Base-by-base conservation (phyloP, 345 rosid species). In the Salix viminalis region DNA sequence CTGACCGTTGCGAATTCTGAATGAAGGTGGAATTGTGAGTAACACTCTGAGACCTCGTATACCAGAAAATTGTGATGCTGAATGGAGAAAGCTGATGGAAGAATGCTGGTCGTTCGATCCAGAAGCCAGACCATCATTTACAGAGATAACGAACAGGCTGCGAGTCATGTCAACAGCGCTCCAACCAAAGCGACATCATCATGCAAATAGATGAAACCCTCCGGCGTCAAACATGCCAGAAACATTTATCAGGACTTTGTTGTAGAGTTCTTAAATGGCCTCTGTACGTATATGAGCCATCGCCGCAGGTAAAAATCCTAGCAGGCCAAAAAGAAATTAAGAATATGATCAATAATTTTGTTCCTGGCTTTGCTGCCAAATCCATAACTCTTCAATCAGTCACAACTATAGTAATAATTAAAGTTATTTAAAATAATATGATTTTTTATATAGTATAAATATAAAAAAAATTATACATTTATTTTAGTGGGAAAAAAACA, bases 31-130 rank as follows among this genome's bases (percentile, higher is more conserved):
- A 37, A 94, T 92, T 42, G 92, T 94, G 67, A 92, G 80, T 71
- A 89, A 92, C 82, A 86, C 91, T 2, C 86, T 94, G 69, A 86
- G 97, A 85, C 98, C 98, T 19, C 85, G 88, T 0, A 76, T 94
- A 72, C 97, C 97, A 2, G 91, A 87, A 74, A 73, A 74, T 6
- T 94, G 97, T 73, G 92, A 94, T 79, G 46, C 82, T 7, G 94
- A 86, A 26, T 94, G 97, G 98, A 88, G 76, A 74, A 87, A 81
- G 76, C 73, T 94, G 75, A 92, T 94, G 90, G 97, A 94, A 84
- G 91, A 91, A 60, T 94, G 98, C 81, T 94, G 97, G 97, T 84
- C 94, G 1, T 87, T 84, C 3, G 89, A 92, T 44, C 94, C 98
- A 7, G 74, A 83, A 26, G 80, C 68, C 12, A 82, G 98, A 65